A percentile compares a stretch with the other conserved stretches of the same genome.
These are phyloP conservation scores for Hymenoscyphus albidus DNA, from an alignment of 2,329 filamentous ascomycete genomes.

Conservation along the genomic window DNA sequence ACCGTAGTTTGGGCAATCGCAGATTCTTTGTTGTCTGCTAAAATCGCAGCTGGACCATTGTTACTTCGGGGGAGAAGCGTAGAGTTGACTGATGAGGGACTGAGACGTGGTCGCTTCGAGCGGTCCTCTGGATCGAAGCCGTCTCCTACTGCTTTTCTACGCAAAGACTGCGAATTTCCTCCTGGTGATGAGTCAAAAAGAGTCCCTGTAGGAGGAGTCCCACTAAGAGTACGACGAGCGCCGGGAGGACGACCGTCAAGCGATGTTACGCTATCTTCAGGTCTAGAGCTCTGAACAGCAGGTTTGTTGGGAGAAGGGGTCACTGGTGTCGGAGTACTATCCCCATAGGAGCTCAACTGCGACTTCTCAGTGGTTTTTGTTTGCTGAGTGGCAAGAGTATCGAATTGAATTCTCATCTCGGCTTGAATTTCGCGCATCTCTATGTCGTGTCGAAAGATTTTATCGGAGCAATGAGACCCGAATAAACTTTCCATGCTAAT, in stretches of 20 bases:
- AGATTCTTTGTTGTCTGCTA: too few relatives aligned
- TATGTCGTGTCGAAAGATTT: slow-evolving; percentile 61
- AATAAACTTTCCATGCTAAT: slow-evolving; percentile 68
- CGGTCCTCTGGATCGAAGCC: slow-evolving; percentile 9
- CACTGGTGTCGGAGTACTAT: background rate
- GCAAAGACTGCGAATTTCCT: slow-evolving; percentile 17
- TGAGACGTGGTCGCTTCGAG: slow-evolving; percentile 22
- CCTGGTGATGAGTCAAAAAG: background rate
- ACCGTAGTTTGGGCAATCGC: too few relatives aligned
- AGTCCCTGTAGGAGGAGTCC: background rate
- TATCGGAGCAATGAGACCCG: slow-evolving; percentile 60
- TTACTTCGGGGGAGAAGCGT: too few relatives aligned
- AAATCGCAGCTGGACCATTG: too few relatives aligned
- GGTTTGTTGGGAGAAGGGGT: background rate
- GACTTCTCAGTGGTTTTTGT: slow-evolving; percentile 16
- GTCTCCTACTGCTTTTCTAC: slow-evolving; percentile 24
- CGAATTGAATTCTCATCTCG: background rate
- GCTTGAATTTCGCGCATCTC: slow-evolving; percentile 46
- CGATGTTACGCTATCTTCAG: background rate
- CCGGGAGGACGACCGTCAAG: background rate
- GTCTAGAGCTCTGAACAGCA: background rate
- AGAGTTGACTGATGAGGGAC: background rate
- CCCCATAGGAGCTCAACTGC: slow-evolving; percentile 4
- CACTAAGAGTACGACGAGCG: background rate
- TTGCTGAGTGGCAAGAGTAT: slow-evolving; percentile 9